phyloP scores from a whole-genome alignment of 805 yeast species.

The Pichia sporocuriosa region DNA sequence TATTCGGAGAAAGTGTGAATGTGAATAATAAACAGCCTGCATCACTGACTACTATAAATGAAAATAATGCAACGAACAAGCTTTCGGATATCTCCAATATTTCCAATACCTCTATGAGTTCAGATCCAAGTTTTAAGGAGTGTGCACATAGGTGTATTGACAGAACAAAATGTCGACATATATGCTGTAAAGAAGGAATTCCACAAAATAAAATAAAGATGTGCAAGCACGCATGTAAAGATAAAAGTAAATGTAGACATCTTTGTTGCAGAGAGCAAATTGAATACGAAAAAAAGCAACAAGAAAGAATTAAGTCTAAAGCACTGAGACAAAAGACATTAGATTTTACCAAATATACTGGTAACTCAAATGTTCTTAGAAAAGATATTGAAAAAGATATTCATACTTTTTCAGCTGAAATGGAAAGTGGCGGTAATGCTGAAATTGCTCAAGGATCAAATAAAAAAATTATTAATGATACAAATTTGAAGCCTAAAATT shows the following conservation, averaged over 20 bases:
- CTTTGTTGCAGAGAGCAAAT: slow-evolving; percentile 19
- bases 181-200: slow-evolving; percentile 41
- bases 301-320: background rate
- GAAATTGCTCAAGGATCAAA: background rate
- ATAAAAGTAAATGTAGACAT: slow-evolving; percentile 35
- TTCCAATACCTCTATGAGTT: background rate
- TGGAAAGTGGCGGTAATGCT: background rate
- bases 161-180: slow-evolving; percentile 35
- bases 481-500: background rate
- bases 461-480: background rate
- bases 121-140: slow-evolving; percentile 13
- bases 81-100: background rate
- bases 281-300: slow-evolving; percentile 2
- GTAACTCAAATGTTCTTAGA: background rate
- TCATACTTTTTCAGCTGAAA: background rate
- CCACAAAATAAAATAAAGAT: slow-evolving; percentile 3
- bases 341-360: background rate
- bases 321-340: slow-evolving; percentile 1
- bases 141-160: slow-evolving; percentile 41
- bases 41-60: no score
- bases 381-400: background rate
- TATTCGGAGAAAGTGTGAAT: slow-evolving; percentile 17
- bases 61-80: background rate
- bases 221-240: slow-evolving; percentile 40
- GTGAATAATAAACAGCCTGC: no score